Conservation (phyloP, 345 rosid species). For the Brassica napus region Da-Ae NC_063450.1:504501-505000, state of each 20-base stretch:
- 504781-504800: conserved; percentile 80
- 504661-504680: background rate
- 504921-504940: background rate
- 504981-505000: background rate
- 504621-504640: background rate
- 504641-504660: background rate
- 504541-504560: background rate
- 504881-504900: background rate
- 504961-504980: background rate
- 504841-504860: conserved; percentile 71
- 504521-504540: background rate
- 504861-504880: background rate
- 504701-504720: background rate
- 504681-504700: background rate
- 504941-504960: background rate
- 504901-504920: background rate
- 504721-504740: background rate
- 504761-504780: conserved; percentile 85
- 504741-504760: conserved; percentile 41
- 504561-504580: background rate
- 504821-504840: conserved; percentile 67
- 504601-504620: background rate
- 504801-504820: conserved; percentile 58
- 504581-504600: conserved; percentile 28
- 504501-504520: background rate